Conservation (phyloP, 2,329 filamentous ascomycete species). For the Clathrospora elynae region DNA sequence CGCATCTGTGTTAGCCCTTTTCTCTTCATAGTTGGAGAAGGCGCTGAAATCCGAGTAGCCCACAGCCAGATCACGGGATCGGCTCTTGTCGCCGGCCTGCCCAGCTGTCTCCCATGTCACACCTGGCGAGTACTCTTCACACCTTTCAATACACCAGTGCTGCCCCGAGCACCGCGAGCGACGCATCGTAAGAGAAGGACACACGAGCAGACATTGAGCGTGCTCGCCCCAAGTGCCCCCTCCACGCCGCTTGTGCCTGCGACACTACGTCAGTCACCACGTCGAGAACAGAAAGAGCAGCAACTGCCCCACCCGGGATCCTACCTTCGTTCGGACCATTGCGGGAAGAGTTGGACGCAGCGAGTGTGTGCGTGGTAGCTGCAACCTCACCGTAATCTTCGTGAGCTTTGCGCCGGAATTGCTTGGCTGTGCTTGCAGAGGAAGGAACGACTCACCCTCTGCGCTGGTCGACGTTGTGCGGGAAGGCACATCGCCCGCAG, state of each 20-base stretch:
- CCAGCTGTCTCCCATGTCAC: slow-evolving; percentile 35
- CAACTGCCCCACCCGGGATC: slow-evolving; percentile 7
- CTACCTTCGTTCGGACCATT: not conserved
- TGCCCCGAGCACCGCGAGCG: slow-evolving; percentile 9
- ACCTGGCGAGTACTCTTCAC: slow-evolving; percentile 28
- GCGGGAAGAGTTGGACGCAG: slow-evolving; percentile 5
- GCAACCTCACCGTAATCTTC: slow-evolving; percentile 6
- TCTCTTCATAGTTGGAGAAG: slow-evolving; percentile 19
- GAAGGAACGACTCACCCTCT: slow-evolving; percentile 18
- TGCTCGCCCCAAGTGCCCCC: slow-evolving; percentile 13
- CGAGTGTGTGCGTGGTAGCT: no score
- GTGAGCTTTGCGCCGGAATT: slow-evolving; percentile 10
- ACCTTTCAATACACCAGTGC: slow-evolving; percentile 16
- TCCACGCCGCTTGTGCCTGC: slow-evolving; percentile 26
- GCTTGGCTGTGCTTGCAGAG: slow-evolving; percentile 19
- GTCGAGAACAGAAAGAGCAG: slow-evolving; percentile 19
- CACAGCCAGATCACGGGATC: slow-evolving; percentile 41
- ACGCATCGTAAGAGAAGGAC: slow-evolving; percentile 27
- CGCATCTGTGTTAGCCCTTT: slow-evolving; percentile 39
- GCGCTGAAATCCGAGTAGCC: slow-evolving; percentile 29
- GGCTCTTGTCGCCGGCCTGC: slow-evolving; percentile 21
- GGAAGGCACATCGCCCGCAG: slow-evolving; percentile 34
- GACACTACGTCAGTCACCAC: slow-evolving; percentile 35
- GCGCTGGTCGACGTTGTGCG: slow-evolving; percentile 26
- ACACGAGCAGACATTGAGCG: slow-evolving; percentile 13